Conservation (phyloP, 2,329 filamentous ascomycete species). For the Dactylellina sp. region DNA sequence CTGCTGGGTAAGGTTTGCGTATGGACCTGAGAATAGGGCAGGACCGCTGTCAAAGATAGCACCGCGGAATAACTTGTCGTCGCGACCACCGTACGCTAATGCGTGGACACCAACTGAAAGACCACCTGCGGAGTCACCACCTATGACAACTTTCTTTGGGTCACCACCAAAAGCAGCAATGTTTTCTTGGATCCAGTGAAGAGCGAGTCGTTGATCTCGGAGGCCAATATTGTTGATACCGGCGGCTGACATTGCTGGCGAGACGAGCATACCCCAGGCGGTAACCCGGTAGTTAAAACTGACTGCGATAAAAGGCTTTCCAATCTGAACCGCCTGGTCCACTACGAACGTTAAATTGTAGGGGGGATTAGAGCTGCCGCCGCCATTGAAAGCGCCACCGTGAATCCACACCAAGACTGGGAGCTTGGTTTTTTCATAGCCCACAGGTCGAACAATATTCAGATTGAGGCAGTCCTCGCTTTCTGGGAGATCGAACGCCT, state of each 20-base stretch:
- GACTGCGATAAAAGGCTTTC: constrained; percentile 74
- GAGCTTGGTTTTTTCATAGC: constrained; percentile 61
- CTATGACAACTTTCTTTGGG: constrained; percentile 80
- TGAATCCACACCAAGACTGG: constrained; percentile 68
- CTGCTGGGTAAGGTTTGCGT: constrained; percentile 72
- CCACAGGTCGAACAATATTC: constrained; percentile 61
- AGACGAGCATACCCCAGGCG: constrained; percentile 79
- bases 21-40: constrained; percentile 64
- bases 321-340: constrained; percentile 67
- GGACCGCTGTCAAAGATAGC: constrained; percentile 68
- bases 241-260: constrained; percentile 70
- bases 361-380: constrained; percentile 62
- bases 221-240: constrained; percentile 74
- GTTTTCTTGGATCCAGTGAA: constrained; percentile 82
- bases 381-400: constrained; percentile 65
- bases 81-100: constrained; percentile 60
- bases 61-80: constrained; percentile 69
- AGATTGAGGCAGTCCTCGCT: constrained; percentile 63
- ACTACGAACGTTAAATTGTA: constrained; percentile 74
- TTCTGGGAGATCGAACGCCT: constrained; percentile 60
- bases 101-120: constrained; percentile 54
- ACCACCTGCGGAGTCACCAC: constrained; percentile 76
- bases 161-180: constrained; percentile 83
- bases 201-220: constrained; percentile 76
- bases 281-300: constrained; percentile 81